phyloP scores from a whole-genome alignment of 2,329 filamentous ascomycete genomes.

The Cordyceps farinosa region DNA sequence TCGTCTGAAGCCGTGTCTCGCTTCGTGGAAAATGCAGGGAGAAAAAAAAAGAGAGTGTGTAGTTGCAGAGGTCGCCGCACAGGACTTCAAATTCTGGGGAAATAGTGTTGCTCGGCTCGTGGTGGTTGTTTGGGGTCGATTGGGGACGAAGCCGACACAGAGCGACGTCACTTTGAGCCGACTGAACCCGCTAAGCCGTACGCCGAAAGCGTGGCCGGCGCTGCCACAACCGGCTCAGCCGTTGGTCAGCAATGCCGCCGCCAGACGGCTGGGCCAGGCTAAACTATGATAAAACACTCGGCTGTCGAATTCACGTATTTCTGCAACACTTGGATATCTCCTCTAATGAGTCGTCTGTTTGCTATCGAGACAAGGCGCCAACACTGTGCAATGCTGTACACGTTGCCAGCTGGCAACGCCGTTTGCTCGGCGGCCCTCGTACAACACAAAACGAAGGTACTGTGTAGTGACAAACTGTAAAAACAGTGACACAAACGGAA shows the following conservation, averaged over 20 bases:
- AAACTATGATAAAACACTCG: not conserved
- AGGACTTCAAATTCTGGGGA: constrained; percentile 12
- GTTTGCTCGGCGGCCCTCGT: not conserved
- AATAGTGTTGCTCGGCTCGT: constrained; percentile 14
- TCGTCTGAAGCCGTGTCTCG: not conserved
- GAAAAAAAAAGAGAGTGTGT: not conserved
- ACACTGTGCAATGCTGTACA: not conserved
- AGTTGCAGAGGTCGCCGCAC: constrained; percentile 13
- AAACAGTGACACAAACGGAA: too few relatives aligned
- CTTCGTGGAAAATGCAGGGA: not conserved
- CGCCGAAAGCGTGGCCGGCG: not conserved
- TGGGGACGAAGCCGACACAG: constrained; percentile 18
- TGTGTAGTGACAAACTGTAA: not conserved
- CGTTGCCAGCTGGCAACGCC: constrained; percentile 4
- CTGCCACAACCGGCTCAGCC: not conserved
- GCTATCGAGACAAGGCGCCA: not conserved
- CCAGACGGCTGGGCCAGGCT: not conserved
- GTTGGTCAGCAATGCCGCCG: not conserved
- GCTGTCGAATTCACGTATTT: not conserved
- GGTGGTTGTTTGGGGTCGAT: constrained; percentile 16
- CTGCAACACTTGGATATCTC: not conserved
- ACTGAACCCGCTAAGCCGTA: constrained; percentile 28
- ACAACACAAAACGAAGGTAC: not conserved
- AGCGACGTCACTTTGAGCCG: constrained; percentile 33
- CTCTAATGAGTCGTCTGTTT: not conserved